Evolutionary conservation across 192 early-diverging fungal species (phyloP), one percentile per base, ranked within the genome.

Genomic region (Geranomyces variabilis): DNA sequence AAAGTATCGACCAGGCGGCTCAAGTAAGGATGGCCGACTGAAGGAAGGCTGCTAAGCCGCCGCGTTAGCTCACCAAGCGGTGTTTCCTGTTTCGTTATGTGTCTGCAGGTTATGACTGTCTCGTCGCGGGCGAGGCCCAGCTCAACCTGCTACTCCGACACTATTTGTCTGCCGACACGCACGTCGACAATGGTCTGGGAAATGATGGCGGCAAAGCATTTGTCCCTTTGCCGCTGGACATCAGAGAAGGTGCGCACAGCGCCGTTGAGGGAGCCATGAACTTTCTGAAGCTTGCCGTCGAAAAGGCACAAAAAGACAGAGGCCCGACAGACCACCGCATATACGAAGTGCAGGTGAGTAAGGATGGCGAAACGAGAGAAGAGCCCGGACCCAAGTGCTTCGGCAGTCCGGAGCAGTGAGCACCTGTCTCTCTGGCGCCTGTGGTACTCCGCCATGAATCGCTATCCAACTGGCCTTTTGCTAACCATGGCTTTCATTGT

Each of bases 1-100:
- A 36, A 80, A 80, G 53, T 74, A 73, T 44, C 43, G 29, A 33
- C 45, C 58, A 28, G 41, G 43, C 45, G 76, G 76, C 19, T 63
- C 71, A 17, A 63, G 74, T 76, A 29, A 19, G 67, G 14, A 41
- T 41, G 36, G 36, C 36, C 36, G 36, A 3, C 3, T 5, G n/a
- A 29, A 10, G 8, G n/a, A 15, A 5, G 12, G 63, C 21, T 17
- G 62, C 63, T 4, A 22, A 14, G 17, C 0, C n/a, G 47, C 28
- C 34, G 12, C 12, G 14, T 24, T n/a, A 15, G 12, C 56, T 10
- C 9, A 12, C 19, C 26, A 22, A n/a, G n/a, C n/a, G n/a, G n/a
- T n/a, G n/a, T n/a, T n/a, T n/a, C n/a, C n/a, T 41, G 36, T 41
- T 3, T 70, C 6, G 3, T 17, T 41, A 48, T 48, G 19, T 8